Base-by-base conservation (phyloP, 1,284 basidiomycete species). In the Taiwanofungus camphoratus region DNA sequence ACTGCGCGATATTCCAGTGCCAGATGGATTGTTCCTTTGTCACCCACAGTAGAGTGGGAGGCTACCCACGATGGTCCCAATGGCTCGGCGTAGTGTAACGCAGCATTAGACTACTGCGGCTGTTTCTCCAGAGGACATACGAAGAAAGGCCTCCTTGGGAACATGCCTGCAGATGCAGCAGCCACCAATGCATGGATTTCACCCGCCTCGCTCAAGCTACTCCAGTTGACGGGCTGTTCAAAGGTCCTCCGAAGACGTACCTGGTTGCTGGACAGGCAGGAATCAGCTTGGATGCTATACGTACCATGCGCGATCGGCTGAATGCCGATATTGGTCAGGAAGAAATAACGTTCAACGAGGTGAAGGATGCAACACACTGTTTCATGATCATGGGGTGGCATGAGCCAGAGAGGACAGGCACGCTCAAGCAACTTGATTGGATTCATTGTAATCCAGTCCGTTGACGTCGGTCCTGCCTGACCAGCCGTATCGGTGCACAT, bases 131-230 rank as follows among this genome's bases (percentile, higher is more conserved):
- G 38, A 5, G 51, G 45, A 0, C 57, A 58, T 32, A 42, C 48
- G 8, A 35, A 39, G n/a, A 33, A 48, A 12, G 44, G 47, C 16
- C 43, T 60, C 33, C 41, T 54, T n/a, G 57, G 60, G 13, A 16
- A 52, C 19, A 37, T 58, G n/a, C 46, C 48, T 22, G 44, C 15
- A 39, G 55, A 65, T 21, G 64, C 66, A 13, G 61, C 36, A 12
- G 38, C 66, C 19, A 59, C 58, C 2, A 77, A 73, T 49, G 61
- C 64, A 11, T 81, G 79, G 52, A 67, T 82, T 21, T 79, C 77
- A 1, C 79, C 80, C 1, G 71, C 70, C 2, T 77, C 73, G 9
- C 38, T 41, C 5, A 31, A 40, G 44, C 39, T 48, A 2, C 47
- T 55, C 7, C 49, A 68, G 9, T 36, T 29, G 33, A 63, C 34